A percentile compares a stretch with the other conserved stretches of the same genome.
Evolutionary conservation across 1,284 basidiomycete genomes (phyloP).

Genomic region (Apiotrichum mycotoxinovorans): DNA sequence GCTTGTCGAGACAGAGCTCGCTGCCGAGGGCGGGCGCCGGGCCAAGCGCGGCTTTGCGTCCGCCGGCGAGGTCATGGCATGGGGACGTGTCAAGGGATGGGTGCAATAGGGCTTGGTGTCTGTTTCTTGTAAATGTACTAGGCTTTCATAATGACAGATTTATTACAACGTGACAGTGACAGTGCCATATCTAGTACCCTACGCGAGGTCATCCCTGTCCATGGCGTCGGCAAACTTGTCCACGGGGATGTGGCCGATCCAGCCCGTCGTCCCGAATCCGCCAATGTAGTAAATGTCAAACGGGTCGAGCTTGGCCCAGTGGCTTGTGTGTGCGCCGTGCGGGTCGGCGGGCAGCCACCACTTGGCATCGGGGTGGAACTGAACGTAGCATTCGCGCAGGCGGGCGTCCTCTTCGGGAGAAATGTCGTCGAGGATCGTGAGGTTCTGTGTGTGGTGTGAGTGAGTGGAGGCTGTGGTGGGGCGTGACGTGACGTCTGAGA

Average conservation of each 20-base stretch:
- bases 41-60: neutral
- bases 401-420: conserved; percentile 19
- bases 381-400: conserved; percentile 34
- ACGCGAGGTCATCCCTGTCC: neutral
- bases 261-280: conserved; percentile 61
- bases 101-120: neutral
- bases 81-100: neutral
- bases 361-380: conserved; percentile 45
- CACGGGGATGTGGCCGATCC: conserved; percentile 59
- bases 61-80: neutral
- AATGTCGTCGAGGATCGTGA: conserved; percentile 35
- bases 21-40: neutral
- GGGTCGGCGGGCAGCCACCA: conserved; percentile 41
- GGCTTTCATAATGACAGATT: no score
- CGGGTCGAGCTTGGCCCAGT: conserved; percentile 43
- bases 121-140: neutral
- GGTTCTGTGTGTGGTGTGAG: conserved; percentile 28
- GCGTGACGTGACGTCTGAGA: no score
- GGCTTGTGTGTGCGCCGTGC: conserved; percentile 34
- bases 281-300: conserved; percentile 61
- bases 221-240: conserved; percentile 53
- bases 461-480: no score
- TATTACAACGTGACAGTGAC: no score
- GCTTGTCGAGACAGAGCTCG: conserved; percentile 3
- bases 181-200: neutral